Base-by-base conservation (phyloP, 305 asterid species). In the Fraxinus latifolia region DNA sequence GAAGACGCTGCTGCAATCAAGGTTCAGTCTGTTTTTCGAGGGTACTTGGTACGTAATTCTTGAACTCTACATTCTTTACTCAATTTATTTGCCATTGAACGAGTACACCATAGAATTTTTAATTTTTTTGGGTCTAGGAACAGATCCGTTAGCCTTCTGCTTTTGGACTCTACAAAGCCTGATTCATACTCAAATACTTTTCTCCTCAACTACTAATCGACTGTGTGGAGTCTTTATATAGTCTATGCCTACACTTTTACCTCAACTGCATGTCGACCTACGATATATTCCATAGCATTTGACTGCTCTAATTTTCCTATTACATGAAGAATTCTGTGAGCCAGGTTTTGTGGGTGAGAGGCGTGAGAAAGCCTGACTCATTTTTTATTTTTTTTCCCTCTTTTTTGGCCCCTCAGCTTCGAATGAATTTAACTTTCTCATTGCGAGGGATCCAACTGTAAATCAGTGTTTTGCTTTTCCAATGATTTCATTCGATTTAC, bases 11-110 rank as follows among this genome's bases (percentile, higher is more conserved):
- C 97, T 1, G 97, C 97, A 11, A 76, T 77, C 79, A 92, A 76
- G 92, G 93, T 96, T 85, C 99, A 96, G 78, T 89, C 96, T 2
- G 82, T 89, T 83, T 95, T 92, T 74, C 90, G 99, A 0, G 92
- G 88, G 15, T 91, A 95, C 80, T 83, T 95, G 96, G 99, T 94
- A 89, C 23, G 89, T 12, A 42, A 5, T 74, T 44, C 32, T 67
- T 32, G n/a, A 29, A 21, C 14, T 60, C 27, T 19, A 60, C 31
- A 7, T 60, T 60, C 31, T 44, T 1, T 7, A 60, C 27, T 19
- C 70, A 60, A 19, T 60, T 21, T 44, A 14, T 5, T 44, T 44
- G 5, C 17, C 3, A 44, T 12, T 14, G 58, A 44, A 44, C 0
- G 14, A 44, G 17, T 44, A 12, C 23, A n/a, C 19, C 62, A 47